A percentile compares a stretch with the other conserved stretches of the same genome.
phyloP scores from a whole-genome alignment of 2,329 filamentous ascomycete species.

The Neocucurbitaria cava region DNA sequence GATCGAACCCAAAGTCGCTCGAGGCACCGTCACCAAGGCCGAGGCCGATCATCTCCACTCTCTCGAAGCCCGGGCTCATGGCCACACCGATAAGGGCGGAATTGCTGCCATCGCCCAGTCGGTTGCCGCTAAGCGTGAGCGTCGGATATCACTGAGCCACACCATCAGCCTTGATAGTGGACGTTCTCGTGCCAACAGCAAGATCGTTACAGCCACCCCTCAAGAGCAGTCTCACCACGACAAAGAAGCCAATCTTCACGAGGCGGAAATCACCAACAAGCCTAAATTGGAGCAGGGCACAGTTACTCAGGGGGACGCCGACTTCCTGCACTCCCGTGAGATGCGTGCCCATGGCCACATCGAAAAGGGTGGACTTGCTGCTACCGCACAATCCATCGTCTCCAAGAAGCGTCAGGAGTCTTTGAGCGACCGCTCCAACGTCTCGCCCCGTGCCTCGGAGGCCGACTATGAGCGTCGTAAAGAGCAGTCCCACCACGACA shows the following conservation, averaged over 20 bases:
- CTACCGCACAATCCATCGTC: slow-evolving; percentile 30
- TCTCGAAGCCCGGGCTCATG: slow-evolving; percentile 49
- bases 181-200: slow-evolving; percentile 18
- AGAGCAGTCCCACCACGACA: slow-evolving; percentile 7
- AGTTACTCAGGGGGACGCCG: slow-evolving; percentile 43
- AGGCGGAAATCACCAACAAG: slow-evolving; percentile 35
- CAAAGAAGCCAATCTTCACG: slow-evolving; percentile 40
- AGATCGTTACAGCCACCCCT: slow-evolving; percentile 14
- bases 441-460: slow-evolving; percentile 4
- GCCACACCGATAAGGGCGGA: slow-evolving; percentile 44
- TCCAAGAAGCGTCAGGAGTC: slow-evolving; percentile 15
- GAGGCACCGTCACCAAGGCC: slow-evolving; percentile 46
- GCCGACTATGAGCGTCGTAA: slow-evolving; percentile 8
- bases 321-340: slow-evolving; percentile 39
- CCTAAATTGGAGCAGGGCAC: slow-evolving; percentile 44
- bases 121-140: slow-evolving; percentile 43
- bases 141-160: slow-evolving; percentile 23
- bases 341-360: slow-evolving; percentile 39
- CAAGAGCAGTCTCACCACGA: slow-evolving; percentile 39
- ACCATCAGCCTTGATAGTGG: slow-evolving; percentile 2
- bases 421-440: slow-evolving; percentile 21
- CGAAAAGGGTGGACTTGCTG: slow-evolving; percentile 41
- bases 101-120: slow-evolving; percentile 50
- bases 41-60: slow-evolving; percentile 52
- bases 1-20: slow-evolving; percentile 41